Base-by-base conservation (phyloP, 176 grass and related monocot species). In the Raddia distichophylla region DNA sequence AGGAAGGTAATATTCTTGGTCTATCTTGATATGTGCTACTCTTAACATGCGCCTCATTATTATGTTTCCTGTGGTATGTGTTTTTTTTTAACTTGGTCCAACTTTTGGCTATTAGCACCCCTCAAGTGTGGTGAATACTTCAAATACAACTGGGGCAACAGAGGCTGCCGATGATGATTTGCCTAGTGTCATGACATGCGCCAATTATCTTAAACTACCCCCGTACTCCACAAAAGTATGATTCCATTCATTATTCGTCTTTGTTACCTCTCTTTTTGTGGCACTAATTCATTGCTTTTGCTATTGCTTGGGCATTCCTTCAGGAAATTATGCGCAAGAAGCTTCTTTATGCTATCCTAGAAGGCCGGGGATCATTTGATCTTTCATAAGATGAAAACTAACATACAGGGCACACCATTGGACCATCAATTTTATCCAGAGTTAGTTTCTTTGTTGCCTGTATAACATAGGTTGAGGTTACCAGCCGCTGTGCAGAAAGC, bases 311-410 rank as follows among this genome's bases (percentile, higher is more conserved):
- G 20, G 60, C 20, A 20, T 52, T 10, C 18, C 48, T 70, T 54
- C 92, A 97, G 95, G 92, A 90, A 75, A 78, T 92, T 20, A 94
- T 97, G 95, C 85, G 82, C 83, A 91, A 89, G 86, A 97, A 92
- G 73, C 73, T 97, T 74, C 87, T 97, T 52, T 97, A 94, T 46
- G 92, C 95, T 12, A 94, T 97, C 63, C 87, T 78, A 17, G 95
- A 97, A 89, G 95, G 95, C 74, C 95, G 91, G 67, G 95, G 95
- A 64, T 97, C 92, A 6, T 97, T 97, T 80, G 92, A 97, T 87
- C 95, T 97, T 33, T 97, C 95, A 35, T 97, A 79, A 90, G 53
- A 57, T 76, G 48, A 42, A 18, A 77, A 88, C 80, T 83, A 83
- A 88, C 86, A 73, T 83, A 88, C 75, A 88, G 60, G 86, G 68